These are phyloP conservation scores for Populus simonii DNA, from an alignment of 345 rosid genomes.

Conservation along the genomic window DNA sequence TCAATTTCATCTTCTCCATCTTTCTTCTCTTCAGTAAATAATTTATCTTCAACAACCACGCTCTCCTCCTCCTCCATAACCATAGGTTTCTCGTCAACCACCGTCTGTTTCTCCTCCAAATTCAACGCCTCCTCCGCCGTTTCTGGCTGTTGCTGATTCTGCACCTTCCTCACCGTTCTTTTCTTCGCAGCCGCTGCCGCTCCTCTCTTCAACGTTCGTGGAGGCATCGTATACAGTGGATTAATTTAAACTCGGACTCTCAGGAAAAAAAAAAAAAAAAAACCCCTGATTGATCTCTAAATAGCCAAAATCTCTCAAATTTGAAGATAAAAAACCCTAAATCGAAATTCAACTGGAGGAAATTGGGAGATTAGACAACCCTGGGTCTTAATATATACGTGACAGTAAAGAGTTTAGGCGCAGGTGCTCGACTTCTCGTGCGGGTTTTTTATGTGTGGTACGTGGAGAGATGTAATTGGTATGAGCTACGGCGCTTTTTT, in stretches of 20 bases:
- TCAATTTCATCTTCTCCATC: constrained; percentile 21
- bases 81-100: not conserved
- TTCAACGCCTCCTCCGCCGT: constrained; percentile 7
- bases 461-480: not conserved
- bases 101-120: constrained; percentile 26
- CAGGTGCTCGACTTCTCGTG: not conserved
- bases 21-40: constrained; percentile 20
- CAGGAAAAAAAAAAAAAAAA: too few relatives aligned
- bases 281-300: not conserved
- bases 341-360: not conserved
- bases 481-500: not conserved
- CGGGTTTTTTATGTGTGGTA: not conserved
- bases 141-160: constrained; percentile 37
- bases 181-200: constrained; percentile 47
- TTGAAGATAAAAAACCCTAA: not conserved
- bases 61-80: constrained; percentile 11
- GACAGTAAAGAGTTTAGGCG: not conserved
- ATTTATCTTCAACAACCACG: not conserved
- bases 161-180: constrained; percentile 49
- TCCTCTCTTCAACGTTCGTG: constrained; percentile 67
- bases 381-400: not conserved
- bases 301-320: not conserved
- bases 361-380: not conserved
- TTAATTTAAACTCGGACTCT: not conserved
- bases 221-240: constrained; percentile 51